Percentiles rank a stretch among this genome's conserved stretches.
phyloP scores from a whole-genome alignment of 768 basidiomycete species.

The Lactarius akahatsu region DNA sequence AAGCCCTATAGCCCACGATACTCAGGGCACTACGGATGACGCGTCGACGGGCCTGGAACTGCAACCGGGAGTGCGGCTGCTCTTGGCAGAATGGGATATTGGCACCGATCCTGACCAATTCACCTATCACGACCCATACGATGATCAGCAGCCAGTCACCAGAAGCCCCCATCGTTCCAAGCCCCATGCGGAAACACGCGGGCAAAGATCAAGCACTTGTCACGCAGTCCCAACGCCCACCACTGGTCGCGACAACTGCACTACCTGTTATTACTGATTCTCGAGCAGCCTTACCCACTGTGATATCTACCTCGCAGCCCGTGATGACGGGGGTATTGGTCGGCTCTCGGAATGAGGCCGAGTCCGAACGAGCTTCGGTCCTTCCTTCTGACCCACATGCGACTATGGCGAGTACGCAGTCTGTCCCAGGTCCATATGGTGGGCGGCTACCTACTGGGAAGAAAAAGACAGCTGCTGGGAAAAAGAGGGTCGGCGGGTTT shows the following conservation, averaged over 20 bases:
- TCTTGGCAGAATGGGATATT: slow-evolving; percentile 69
- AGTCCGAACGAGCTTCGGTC: not conserved
- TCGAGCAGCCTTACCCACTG: not conserved
- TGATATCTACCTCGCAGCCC: slow-evolving; percentile 16
- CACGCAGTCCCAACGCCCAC: slow-evolving; percentile 7
- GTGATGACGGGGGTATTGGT: not conserved
- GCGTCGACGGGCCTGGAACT: slow-evolving; percentile 1
- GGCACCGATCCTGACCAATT: slow-evolving; percentile 53
- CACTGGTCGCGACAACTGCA: not conserved
- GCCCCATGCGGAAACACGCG: slow-evolving; percentile 1
- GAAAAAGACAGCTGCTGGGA: slow-evolving; percentile 49
- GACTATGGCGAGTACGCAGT: slow-evolving; percentile 61
- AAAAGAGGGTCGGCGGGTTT: slow-evolving; percentile 77
- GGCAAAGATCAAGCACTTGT: not conserved
- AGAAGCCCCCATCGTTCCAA: not conserved
- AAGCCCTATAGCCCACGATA: slow-evolving; percentile 43
- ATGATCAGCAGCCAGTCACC: slow-evolving; percentile 25
- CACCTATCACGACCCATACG: slow-evolving; percentile 57
- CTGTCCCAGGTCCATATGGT: slow-evolving; percentile 69
- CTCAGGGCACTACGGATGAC: no score
- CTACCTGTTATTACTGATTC: slow-evolving; percentile 12
- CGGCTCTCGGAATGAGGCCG: not conserved
- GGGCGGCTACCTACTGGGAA: slow-evolving; percentile 50
- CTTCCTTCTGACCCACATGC: not conserved
- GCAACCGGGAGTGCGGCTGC: slow-evolving; percentile 57